Evolutionary conservation across 2,329 filamentous ascomycete species (phyloP).

Genomic region (Waltergamsia citrina): DNA sequence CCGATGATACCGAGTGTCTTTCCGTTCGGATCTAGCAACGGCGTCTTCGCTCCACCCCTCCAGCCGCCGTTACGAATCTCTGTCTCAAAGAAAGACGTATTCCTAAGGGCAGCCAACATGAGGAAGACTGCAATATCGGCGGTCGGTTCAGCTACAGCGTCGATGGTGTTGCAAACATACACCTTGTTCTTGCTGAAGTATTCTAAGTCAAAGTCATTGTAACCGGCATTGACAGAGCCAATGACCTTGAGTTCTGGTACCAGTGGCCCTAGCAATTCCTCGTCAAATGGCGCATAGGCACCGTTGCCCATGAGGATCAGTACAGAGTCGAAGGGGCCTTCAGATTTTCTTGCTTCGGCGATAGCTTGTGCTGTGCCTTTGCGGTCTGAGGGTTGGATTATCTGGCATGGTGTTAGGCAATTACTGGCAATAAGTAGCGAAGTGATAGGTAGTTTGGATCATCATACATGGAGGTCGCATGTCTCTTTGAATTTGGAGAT

Average conservation of each 20-base stretch:
- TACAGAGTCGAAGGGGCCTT: slow-evolving; percentile 32
- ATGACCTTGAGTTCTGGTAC: slow-evolving; percentile 31
- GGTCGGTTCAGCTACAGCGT: slow-evolving; percentile 41
- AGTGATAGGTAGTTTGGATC: too few relatives aligned
- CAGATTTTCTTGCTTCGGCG: neutral
- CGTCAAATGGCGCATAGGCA: slow-evolving; percentile 37
- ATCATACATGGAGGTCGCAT: too few relatives aligned
- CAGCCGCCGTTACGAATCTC: slow-evolving; percentile 23
- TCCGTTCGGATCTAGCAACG: slow-evolving; percentile 26
- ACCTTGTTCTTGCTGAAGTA: slow-evolving; percentile 31
- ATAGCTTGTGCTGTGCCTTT: neutral
- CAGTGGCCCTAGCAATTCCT: slow-evolving; percentile 26
- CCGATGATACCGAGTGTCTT: slow-evolving; percentile 33
- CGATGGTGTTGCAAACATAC: slow-evolving; percentile 41
- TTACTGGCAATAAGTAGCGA: too few relatives aligned
- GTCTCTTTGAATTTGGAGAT: too few relatives aligned
- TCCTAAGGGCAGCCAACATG: slow-evolving; percentile 26
- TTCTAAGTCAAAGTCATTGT: slow-evolving; percentile 33
- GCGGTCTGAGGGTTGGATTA: too few relatives aligned
- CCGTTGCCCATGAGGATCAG: slow-evolving; percentile 38
- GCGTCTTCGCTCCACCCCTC: slow-evolving; percentile 17
- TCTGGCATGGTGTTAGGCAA: too few relatives aligned
- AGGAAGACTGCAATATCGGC: slow-evolving; percentile 33
- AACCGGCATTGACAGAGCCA: slow-evolving; percentile 33
- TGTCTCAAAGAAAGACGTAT: slow-evolving; percentile 27